Base-by-base conservation (phyloP, 2,329 filamentous ascomycete species). In the Microsporum ferrugineum region DNA sequence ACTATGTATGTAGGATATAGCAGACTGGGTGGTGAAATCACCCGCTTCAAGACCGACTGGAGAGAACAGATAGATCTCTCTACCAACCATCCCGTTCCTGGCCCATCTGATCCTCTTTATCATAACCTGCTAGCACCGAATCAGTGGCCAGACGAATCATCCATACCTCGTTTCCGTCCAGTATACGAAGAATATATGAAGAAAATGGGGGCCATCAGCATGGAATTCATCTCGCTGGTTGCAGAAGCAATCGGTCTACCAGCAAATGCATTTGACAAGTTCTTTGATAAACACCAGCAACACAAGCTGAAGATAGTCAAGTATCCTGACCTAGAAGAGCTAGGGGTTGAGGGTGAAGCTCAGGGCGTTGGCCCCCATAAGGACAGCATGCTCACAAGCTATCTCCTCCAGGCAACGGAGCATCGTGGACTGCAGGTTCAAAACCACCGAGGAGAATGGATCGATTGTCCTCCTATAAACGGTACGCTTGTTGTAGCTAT, bases 231-330 rank as follows among this genome's bases (percentile, higher is more conserved):
- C 0, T 83, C 82, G 8, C 81, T 95, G 34, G 88, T 95, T 66
- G 89, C 90, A 64, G 89, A 95, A 76, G 87, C 88, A n/a, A 87
- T 95, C 64, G 82, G 83, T 7, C 79, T 95, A 4, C 83, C 87
- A 0, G 64, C 79, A 0, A 75, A 80, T 58, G 88, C 90, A 0
- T 95, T 95, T 72, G 77, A 84, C 70, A 84, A 82, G 68, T 95
- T 91, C 78, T 92, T 92, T 74, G 88, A 91, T 71, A 67, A 68
- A 0, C 74, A 80, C 47, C 80, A 78, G 77, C 89, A 94, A 76
- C 89, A 95, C 77, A 95, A 95, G 78, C 80, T 95, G 68, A 95
- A 95, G 77, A 86, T 95, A 63, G 86, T 95, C 63, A 89, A 88
- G 76, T 95, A 94, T 70, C 90, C 90, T 0, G 89, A 94, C 70